Evolutionary conservation across 2,329 filamentous ascomycete genomes (phyloP).

Genomic region (Exophiala xenobiotica): DNA sequence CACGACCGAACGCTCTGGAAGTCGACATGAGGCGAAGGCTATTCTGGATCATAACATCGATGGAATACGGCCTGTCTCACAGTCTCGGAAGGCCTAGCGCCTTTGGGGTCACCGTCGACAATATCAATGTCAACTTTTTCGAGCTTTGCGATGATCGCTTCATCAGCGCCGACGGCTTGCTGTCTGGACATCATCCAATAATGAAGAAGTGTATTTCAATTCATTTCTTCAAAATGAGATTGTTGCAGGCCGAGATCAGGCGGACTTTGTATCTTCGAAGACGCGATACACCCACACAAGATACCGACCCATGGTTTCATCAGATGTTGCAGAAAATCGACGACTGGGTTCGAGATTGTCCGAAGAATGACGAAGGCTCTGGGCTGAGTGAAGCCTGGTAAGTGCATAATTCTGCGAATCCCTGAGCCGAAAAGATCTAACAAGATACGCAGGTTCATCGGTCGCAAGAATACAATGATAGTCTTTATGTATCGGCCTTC

Average conservation of each 20-base stretch:
- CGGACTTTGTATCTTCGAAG: constrained; percentile 84
- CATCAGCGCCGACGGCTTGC: constrained; percentile 75
- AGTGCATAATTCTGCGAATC: constrained; percentile 51
- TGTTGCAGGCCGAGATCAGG: constrained; percentile 84
- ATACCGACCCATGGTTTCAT: constrained; percentile 82
- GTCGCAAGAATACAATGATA: constrained; percentile 80
- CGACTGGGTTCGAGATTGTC: constrained; percentile 74
- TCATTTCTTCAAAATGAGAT: constrained; percentile 88
- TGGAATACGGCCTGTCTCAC: constrained; percentile 86
- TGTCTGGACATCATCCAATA: constrained; percentile 66
- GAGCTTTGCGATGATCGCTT: constrained; percentile 76
- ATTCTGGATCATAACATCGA: constrained; percentile 82
- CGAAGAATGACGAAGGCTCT: constrained; percentile 66
- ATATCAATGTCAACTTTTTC: constrained; percentile 84
- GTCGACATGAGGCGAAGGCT: constrained; percentile 86
- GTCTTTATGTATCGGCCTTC: constrained; percentile 87
- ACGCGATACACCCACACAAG: constrained; percentile 69
- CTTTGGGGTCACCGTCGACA: constrained; percentile 77
- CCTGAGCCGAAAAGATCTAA: constrained; percentile 39
- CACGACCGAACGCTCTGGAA: constrained; percentile 66
- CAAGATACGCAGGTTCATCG: constrained; percentile 49
- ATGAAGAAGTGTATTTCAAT: constrained; percentile 86
- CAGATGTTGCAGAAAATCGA: constrained; percentile 76
- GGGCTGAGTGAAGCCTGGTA: constrained; percentile 76
- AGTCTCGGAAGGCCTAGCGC: constrained; percentile 83